phyloP scores from a whole-genome alignment of 2,329 filamentous ascomycete genomes.

The Waltergamsia citrina region DNA sequence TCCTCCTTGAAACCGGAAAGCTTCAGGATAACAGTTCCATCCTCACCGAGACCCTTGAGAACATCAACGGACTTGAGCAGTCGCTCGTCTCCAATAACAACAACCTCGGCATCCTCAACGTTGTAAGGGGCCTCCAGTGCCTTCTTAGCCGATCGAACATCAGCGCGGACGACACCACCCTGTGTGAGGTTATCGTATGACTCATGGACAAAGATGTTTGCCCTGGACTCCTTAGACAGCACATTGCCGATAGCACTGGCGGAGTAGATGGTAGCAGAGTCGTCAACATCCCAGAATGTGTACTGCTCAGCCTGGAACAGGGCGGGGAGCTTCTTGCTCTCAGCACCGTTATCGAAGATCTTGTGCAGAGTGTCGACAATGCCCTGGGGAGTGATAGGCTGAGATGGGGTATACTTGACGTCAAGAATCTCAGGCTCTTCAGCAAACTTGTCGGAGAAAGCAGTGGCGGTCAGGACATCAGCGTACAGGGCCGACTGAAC shows the following conservation, averaged over 20 bases:
- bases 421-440: slow-evolving; percentile 61
- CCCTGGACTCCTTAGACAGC: slow-evolving; percentile 64
- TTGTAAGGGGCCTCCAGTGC: slow-evolving; percentile 78
- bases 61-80: slow-evolving; percentile 73
- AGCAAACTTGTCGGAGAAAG: slow-evolving; percentile 63
- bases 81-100: slow-evolving; percentile 69
- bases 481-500: slow-evolving; percentile 80
- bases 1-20: slow-evolving; percentile 76
- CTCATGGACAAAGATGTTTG: slow-evolving; percentile 52
- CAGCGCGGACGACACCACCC: slow-evolving; percentile 75
- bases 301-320: slow-evolving; percentile 65
- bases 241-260: slow-evolving; percentile 49
- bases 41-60: slow-evolving; percentile 57
- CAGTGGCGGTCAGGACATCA: slow-evolving; percentile 80
- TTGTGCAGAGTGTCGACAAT: slow-evolving; percentile 41
- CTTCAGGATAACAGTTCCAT: slow-evolving; percentile 66
- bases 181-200: slow-evolving; percentile 54
- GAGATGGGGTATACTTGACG: slow-evolving; percentile 76
- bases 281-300: slow-evolving; percentile 86
- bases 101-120: slow-evolving; percentile 68
- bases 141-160: slow-evolving; percentile 76
- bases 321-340: slow-evolving; percentile 27
- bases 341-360: slow-evolving; percentile 45
- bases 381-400: slow-evolving; percentile 44
- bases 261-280: slow-evolving; percentile 56